A percentile compares a stretch with the other conserved stretches of the same genome.
Conservation (phyloP, 176 grass and related monocot species). For the Melocanna baccifera region DNA sequence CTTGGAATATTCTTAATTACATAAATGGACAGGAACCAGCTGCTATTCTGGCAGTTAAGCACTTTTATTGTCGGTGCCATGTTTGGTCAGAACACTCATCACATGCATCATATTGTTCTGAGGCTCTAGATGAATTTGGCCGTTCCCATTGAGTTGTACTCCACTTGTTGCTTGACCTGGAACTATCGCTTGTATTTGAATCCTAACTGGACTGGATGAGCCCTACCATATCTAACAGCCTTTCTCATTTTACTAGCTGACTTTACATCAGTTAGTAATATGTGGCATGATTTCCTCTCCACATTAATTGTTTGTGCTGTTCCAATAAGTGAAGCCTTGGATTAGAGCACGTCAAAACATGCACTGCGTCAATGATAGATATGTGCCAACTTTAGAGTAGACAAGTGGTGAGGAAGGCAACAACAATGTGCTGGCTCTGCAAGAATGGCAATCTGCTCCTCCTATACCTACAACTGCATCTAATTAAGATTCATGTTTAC, state of each 20-base stretch:
- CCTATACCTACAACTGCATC: neutral
- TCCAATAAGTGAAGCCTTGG: neutral
- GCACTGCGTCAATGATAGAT: neutral
- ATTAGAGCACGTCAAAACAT: neutral
- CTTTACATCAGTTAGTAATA: neutral
- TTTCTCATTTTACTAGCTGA: neutral
- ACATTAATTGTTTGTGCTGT: neutral
- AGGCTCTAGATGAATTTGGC: neutral
- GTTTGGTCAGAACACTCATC: constrained; percentile 9
- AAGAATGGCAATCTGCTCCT: neutral
- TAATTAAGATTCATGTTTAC: neutral
- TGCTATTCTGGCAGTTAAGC: constrained; percentile 5
- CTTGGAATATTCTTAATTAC: constrained; percentile 4
- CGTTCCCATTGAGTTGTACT: neutral
- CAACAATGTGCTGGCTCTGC: constrained; percentile 5
- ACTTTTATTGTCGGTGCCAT: neutral
- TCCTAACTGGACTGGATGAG: neutral
- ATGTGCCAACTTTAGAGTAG: neutral
- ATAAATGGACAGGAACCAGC: neutral
- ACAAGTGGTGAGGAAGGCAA: neutral
- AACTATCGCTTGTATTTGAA: neutral
- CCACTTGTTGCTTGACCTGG: neutral
- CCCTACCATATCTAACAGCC: neutral
- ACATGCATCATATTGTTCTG: neutral
- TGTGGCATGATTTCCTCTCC: neutral